Percentiles rank a stretch among this genome's conserved stretches.
Conservation (phyloP, 768 basidiomycete species). For the Suillus bovinus region DNA sequence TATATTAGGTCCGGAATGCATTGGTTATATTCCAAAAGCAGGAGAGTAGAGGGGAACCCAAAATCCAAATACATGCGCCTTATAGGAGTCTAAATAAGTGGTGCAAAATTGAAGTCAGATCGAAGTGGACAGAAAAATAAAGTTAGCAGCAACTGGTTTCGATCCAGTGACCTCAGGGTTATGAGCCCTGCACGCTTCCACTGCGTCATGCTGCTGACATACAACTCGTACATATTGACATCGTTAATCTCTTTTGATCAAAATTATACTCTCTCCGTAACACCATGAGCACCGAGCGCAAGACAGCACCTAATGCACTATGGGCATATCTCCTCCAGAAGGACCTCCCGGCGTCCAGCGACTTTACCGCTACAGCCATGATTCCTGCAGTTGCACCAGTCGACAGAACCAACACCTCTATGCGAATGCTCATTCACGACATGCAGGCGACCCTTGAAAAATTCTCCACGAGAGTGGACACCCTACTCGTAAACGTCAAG, state of each 20-base stretch:
- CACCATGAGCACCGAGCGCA: conserved; percentile 3
- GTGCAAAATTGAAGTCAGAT: no score
- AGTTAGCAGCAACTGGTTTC: conserved; percentile 35
- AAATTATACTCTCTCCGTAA: neutral
- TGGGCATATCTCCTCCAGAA: conserved; percentile 61
- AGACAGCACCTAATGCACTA: conserved; percentile 26
- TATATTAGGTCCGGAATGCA: no score
- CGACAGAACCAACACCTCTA: conserved; percentile 69
- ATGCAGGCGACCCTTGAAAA: conserved; percentile 71
- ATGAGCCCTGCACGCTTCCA: conserved; percentile 32
- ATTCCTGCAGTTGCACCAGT: conserved; percentile 46
- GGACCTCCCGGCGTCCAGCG: conserved; percentile 30
- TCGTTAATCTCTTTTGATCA: no score
- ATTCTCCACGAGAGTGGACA: conserved; percentile 58
- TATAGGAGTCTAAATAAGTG: no score
- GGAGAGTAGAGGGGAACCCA: no score
- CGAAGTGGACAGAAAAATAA: no score
- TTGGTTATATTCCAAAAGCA: no score
- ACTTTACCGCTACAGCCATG: conserved; percentile 22
- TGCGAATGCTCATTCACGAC: conserved; percentile 72
- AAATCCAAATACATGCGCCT: no score
- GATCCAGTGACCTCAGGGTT: conserved; percentile 34
- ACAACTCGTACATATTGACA: neutral
- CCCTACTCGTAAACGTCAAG: conserved; percentile 51
- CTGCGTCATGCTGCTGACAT: conserved; percentile 30